phyloP scores from a whole-genome alignment of 2,329 filamentous ascomycete genomes.

The Claviceps arundinis region DNA sequence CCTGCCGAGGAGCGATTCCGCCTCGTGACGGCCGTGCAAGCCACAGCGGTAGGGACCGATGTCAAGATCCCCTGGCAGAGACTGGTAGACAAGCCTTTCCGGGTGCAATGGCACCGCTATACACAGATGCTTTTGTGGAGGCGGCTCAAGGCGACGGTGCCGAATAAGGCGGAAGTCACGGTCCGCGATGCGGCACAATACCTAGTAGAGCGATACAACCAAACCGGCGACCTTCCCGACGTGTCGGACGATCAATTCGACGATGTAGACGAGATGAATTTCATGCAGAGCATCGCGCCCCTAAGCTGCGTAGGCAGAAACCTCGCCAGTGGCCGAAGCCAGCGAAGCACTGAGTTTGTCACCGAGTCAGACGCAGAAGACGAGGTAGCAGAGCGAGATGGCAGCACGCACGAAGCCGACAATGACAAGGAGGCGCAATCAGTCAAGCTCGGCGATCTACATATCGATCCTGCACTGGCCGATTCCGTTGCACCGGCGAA shows the following conservation, averaged over 20 bases:
- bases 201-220: conserved; percentile 21
- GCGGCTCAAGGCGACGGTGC: conserved; percentile 23
- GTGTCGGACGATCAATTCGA: conserved; percentile 17
- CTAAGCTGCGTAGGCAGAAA: neutral
- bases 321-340: neutral
- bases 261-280: conserved; percentile 20
- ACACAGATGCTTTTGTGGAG: conserved; percentile 27
- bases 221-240: conserved; percentile 20
- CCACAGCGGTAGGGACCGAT: conserved; percentile 26
- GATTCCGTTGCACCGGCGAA: conserved; percentile 10
- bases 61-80: conserved; percentile 36
- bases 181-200: conserved; percentile 23
- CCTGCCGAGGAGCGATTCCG: conserved; percentile 29
- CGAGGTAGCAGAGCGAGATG: conserved; percentile 5
- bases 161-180: conserved; percentile 16
- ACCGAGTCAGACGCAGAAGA: conserved; percentile 18
- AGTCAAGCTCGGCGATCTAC: conserved; percentile 14
- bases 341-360: conserved; percentile 17
- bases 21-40: conserved; percentile 30
- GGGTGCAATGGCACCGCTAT: conserved; percentile 23
- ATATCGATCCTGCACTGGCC: conserved; percentile 20
- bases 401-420: conserved; percentile 6
- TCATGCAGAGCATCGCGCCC: conserved; percentile 12
- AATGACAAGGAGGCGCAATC: neutral
- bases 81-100: conserved; percentile 27